Conservation (phyloP, 2,329 filamentous ascomycete genomes). For the Alternaria brassicae region DNA sequence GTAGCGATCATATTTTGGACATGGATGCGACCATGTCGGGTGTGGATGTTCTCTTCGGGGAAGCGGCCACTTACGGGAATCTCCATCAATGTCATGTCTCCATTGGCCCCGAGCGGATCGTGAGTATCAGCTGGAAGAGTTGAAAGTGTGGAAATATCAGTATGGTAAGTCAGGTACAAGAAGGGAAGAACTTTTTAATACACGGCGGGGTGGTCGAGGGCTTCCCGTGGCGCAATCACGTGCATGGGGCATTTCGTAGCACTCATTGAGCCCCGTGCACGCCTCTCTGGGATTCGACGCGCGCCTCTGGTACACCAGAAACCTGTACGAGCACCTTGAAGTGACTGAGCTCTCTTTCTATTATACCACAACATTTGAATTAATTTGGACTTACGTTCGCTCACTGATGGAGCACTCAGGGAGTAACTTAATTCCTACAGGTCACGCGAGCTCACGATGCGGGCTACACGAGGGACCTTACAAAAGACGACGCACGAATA, state of each 20-base stretch:
- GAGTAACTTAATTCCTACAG: not conserved
- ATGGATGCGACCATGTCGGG: not conserved
- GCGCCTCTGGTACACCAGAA: too few relatives aligned
- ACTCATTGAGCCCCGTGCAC: not conserved
- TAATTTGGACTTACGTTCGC: too few relatives aligned
- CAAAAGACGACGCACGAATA: not conserved
- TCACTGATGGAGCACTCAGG: too few relatives aligned
- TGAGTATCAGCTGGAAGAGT: not conserved
- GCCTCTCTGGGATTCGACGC: not conserved
- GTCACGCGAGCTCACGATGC: not conserved
- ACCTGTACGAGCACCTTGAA: not conserved
- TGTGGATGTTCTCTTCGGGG: not conserved
- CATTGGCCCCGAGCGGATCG: not conserved
- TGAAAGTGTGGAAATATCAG: not conserved
- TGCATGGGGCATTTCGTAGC: not conserved
- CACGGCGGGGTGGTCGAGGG: not conserved
- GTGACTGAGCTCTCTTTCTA: too few relatives aligned
- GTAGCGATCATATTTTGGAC: not conserved
- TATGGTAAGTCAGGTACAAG: accelerated
- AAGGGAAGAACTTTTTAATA: not conserved
- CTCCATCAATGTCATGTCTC: not conserved
- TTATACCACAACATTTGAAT: too few relatives aligned
- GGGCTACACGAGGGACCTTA: not conserved
- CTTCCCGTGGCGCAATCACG: not conserved
- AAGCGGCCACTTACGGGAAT: not conserved